phyloP scores from a whole-genome alignment of 2,329 filamentous ascomycete genomes.

The Botrytis hyacinthi region DNA sequence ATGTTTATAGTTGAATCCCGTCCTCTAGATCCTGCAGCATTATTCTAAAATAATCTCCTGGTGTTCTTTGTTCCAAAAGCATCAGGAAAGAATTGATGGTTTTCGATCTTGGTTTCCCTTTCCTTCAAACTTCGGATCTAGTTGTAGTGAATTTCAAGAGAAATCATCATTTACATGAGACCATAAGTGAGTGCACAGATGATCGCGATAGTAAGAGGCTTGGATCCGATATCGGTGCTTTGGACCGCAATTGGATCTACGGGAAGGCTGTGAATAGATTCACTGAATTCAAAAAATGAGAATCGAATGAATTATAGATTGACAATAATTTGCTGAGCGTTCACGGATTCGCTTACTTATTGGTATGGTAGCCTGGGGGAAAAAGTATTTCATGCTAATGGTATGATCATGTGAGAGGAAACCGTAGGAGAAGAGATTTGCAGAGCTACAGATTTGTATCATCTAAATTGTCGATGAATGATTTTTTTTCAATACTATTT shows the following conservation, averaged over 20 bases:
- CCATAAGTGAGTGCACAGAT: neutral
- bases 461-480: fast-evolving
- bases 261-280: neutral
- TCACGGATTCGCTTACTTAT: neutral
- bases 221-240: neutral
- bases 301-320: neutral
- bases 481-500: fast-evolving
- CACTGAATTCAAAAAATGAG: neutral
- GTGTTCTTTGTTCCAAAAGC: fast-evolving
- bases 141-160: neutral
- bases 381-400: neutral
- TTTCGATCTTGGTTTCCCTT: neutral
- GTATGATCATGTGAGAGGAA: neutral
- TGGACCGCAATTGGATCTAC: neutral
- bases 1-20: neutral
- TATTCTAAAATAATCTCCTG: fast-evolving
- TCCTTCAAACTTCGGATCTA: neutral
- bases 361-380: neutral
- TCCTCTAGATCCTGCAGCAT: neutral
- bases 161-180: neutral
- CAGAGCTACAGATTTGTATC: neutral
- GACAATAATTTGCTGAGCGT: neutral
- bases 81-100: neutral
- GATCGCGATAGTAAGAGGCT: neutral
- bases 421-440: neutral